These are phyloP conservation scores for Russula emetica DNA, from an alignment of 768 basidiomycete species.

Conservation along the genomic window DNA sequence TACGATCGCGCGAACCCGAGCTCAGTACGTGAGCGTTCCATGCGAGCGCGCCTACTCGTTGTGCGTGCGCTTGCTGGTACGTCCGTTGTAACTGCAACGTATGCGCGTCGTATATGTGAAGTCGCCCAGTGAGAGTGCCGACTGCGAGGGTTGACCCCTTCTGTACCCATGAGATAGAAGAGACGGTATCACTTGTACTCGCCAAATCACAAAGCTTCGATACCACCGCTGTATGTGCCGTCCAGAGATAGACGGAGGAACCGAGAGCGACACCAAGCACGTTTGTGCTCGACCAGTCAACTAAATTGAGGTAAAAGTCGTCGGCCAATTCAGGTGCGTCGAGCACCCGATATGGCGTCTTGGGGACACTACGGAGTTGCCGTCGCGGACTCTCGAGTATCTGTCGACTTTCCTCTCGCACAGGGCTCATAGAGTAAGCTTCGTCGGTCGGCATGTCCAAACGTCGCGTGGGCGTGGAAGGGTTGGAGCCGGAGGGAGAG, in stretches of 20 bases:
- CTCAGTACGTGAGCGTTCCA: constrained; percentile 89
- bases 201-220: constrained; percentile 84
- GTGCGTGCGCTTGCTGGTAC: constrained; percentile 78
- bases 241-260: constrained; percentile 94
- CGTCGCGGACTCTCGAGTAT: constrained; percentile 83
- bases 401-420: constrained; percentile 74
- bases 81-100: constrained; percentile 71
- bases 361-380: constrained; percentile 76
- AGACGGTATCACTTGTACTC: constrained; percentile 64
- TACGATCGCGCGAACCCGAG: constrained; percentile 87
- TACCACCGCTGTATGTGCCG: constrained; percentile 88
- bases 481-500: constrained; percentile 51
- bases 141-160: constrained; percentile 88
- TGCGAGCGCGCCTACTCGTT: constrained; percentile 89
- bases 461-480: constrained; percentile 50
- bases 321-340: constrained; percentile 97
- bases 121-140: constrained; percentile 81
- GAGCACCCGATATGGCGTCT: constrained; percentile 94
- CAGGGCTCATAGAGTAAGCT: constrained; percentile 86
- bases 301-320: constrained; percentile 97
- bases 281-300: constrained; percentile 96
- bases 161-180: constrained; percentile 92
- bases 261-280: constrained; percentile 91
- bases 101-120: constrained; percentile 92
- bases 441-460: constrained; percentile 85